Evolutionary conservation across 2,329 filamentous ascomycete species (phyloP), one percentile per base, ranked within the genome.

Genomic region (Exophiala bonariae): DNA sequence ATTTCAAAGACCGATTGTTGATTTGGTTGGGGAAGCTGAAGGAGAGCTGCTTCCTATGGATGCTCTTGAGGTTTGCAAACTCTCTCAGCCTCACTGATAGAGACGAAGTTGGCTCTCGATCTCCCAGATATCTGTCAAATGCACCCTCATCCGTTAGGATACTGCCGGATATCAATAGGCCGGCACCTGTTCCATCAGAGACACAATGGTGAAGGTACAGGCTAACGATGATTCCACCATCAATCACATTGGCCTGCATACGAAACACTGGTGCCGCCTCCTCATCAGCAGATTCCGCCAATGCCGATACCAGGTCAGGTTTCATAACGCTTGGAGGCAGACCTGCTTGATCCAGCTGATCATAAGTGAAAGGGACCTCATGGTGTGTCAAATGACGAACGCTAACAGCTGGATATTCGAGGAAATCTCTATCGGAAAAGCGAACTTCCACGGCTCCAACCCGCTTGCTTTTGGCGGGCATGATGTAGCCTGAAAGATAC

Each of bases 131-230:
- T 16, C 53, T 42, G 8, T 49, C 37, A 23, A 59, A 59, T 5
- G 42, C 42, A 43, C 45, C 54, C 4, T 50, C 47, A 28, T 58
- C 57, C 4, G 44, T 39, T 11, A 58, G 44, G 2, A 58, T 23
- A 33, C 46, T 53, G 14, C 57, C 57, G 18, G 57, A 52, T 9
- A 55, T 44, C 23, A 59, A 32, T 37, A 49, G 40, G 22, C 50
- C 54, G 35, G 56, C 38, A 16, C 57, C 56, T 7, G 54, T 55
- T 18, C 57, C 57, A 31, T 59, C 57, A 17, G 56, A 57, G 42
- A 58, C 52, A 48, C 57, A 58, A 37, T 59, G 57, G 28, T 59
- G 57, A 13, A 59, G 47, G 37, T 58, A 59, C 20, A 58, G 31
- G 4, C 56, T 57, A 14, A 59, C 48, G 17, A 59, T 54, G 33